phyloP scores from a whole-genome alignment of 1,139 yeast species.

The Hansenula lynferdii region DNA sequence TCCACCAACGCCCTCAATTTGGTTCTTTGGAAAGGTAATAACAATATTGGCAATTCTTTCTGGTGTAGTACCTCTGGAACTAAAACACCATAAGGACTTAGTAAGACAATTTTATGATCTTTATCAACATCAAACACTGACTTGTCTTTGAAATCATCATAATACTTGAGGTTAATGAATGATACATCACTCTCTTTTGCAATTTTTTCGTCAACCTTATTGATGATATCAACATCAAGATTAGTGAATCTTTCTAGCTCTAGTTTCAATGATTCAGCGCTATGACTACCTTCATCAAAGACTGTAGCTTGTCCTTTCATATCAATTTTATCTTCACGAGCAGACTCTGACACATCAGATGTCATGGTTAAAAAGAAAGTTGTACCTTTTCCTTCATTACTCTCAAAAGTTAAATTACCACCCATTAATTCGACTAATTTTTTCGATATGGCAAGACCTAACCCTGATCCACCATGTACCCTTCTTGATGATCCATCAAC shows the following conservation, averaged over 20 bases:
- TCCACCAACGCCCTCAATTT: conserved; percentile 6
- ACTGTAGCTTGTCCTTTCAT: conserved; percentile 30
- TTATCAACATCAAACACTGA: not conserved
- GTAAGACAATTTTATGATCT: conserved; percentile 4
- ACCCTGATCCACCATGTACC: conserved; percentile 56
- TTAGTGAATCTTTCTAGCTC: conserved; percentile 19
- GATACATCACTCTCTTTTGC: conserved; percentile 5
- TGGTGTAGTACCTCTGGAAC: conserved; percentile 4
- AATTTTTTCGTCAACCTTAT: not conserved
- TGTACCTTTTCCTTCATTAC: conserved; percentile 48
- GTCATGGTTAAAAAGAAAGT: conserved; percentile 38
- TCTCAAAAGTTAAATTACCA: conserved; percentile 47
- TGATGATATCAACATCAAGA: conserved; percentile 5
- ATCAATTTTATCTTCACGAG: conserved; percentile 23
- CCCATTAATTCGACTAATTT: conserved; percentile 57
- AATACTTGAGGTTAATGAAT: conserved; percentile 8
- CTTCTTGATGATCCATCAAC: conserved; percentile 57
- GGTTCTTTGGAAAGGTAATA: conserved; percentile 13
- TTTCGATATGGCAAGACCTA: conserved; percentile 56
- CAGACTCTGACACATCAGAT: conserved; percentile 26
- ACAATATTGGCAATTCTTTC: conserved; percentile 8
- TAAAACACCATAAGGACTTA: conserved; percentile 11
- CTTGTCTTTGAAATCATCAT: conserved; percentile 1
- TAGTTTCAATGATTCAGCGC: conserved; percentile 32
- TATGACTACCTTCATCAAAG: conserved; percentile 30